A percentile compares a stretch with the other conserved stretches of the same genome.
Evolutionary conservation across 306 rosid species (phyloP).

Genomic region (Cyclanthera cordifolia): DNA sequence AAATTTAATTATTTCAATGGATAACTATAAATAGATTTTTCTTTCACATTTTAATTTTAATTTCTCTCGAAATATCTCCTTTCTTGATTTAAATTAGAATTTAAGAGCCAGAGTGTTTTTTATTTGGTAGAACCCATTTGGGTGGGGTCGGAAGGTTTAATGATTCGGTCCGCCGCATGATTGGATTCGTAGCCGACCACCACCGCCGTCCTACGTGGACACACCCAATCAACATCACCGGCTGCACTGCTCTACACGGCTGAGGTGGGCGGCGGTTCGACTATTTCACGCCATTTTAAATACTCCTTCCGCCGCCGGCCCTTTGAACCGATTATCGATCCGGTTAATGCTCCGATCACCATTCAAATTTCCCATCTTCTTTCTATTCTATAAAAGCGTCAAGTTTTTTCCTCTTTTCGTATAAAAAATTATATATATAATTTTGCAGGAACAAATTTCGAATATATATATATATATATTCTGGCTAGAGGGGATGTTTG

Average conservation of each 20-base stretch:
- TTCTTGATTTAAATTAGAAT: neutral
- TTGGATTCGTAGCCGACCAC: constrained; percentile 56
- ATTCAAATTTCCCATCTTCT: neutral
- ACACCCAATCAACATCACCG: constrained; percentile 26
- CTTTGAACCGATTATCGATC: neutral
- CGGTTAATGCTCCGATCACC: neutral
- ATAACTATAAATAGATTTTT: too few species aligned
- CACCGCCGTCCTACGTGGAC: constrained; percentile 46
- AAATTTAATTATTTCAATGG: too few species aligned
- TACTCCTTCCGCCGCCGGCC: neutral
- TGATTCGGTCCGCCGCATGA: constrained; percentile 62
- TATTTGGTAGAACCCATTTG: too few species aligned
- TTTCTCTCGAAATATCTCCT: too few species aligned
- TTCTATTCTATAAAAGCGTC: too few species aligned
- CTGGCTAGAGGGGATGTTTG: too few species aligned
- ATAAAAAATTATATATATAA: too few species aligned
- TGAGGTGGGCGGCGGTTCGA: neutral
- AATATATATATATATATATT: too few species aligned
- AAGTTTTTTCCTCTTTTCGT: too few species aligned
- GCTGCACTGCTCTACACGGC: neutral
- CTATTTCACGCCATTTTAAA: neutral
- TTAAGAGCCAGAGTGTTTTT: constrained; percentile 10
- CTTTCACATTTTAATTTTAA: too few species aligned
- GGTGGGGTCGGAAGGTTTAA: constrained; percentile 23
- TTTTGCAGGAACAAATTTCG: too few species aligned